These are phyloP conservation scores for Candida coquimbonensis DNA, from an alignment of 805 yeast species.

Conservation along the genomic window DNA sequence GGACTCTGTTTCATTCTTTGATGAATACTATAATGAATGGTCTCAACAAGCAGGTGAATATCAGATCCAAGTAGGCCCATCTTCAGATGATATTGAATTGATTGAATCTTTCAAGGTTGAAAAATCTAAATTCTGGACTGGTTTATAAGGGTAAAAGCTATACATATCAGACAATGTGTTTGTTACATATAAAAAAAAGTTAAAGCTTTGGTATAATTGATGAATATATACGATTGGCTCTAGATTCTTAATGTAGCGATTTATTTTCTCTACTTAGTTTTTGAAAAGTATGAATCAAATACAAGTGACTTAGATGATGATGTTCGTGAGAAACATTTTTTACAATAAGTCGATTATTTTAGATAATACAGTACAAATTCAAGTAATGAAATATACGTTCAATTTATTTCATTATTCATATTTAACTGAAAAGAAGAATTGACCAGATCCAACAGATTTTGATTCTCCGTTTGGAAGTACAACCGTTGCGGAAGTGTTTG, in stretches of 20 bases:
- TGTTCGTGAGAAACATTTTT: no score
- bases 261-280: no score
- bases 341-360: no score
- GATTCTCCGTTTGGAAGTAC: slow-evolving; percentile 10
- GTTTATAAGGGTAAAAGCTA: neutral
- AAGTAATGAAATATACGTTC: no score
- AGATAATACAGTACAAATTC: no score
- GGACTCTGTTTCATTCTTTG: slow-evolving; percentile 47
- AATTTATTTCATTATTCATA: neutral
- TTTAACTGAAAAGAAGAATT: neutral
- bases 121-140: slow-evolving; percentile 12
- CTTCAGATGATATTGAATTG: slow-evolving; percentile 24
- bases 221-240: neutral
- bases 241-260: neutral
- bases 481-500: slow-evolving; percentile 9
- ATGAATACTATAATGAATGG: slow-evolving; percentile 44
- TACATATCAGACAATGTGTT: no score
- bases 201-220: no score
- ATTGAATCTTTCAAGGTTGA: slow-evolving; percentile 18
- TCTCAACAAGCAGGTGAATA: slow-evolving; percentile 43
- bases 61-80: slow-evolving; percentile 40
- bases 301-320: no score
- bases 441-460: slow-evolving; percentile 3
- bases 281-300: no score
- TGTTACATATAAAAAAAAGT: no score